Evolutionary conservation across 225 moss, liverwort and hornwort genomes (phyloP).

Genomic region (Neckera pumila): DNA sequence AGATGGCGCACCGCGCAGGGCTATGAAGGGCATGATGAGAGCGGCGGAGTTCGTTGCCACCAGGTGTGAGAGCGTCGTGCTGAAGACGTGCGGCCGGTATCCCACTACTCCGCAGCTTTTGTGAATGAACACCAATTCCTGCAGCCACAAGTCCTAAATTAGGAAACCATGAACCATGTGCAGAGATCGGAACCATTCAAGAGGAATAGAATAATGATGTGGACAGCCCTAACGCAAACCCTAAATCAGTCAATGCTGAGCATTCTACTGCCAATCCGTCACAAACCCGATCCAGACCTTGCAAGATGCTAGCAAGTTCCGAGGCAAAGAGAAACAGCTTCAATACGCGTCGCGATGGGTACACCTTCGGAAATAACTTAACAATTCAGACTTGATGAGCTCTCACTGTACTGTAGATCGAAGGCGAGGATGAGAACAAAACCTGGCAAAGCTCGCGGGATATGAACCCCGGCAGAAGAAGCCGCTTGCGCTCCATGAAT

Average conservation of each 20-base stretch:
- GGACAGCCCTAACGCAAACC: background rate
- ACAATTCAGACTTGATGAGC: background rate
- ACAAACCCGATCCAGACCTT: background rate
- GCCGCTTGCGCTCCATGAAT: slow-evolving; percentile 26
- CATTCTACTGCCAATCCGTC: background rate
- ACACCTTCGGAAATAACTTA: background rate
- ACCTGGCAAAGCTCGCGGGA: slow-evolving; percentile 34
- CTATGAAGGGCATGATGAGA: slow-evolving; percentile 69
- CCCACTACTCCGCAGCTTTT: slow-evolving; percentile 83
- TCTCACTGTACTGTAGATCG: background rate
- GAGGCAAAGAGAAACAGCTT: background rate
- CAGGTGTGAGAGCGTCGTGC: slow-evolving; percentile 70
- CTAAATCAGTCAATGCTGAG: background rate
- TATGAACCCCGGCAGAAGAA: slow-evolving; percentile 27
- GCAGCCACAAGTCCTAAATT: background rate
- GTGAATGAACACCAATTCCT: slow-evolving; percentile 87
- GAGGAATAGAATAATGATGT: background rate
- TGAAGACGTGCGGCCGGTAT: slow-evolving; percentile 75
- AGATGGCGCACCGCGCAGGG: slow-evolving; percentile 21
- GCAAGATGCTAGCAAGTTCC: background rate
- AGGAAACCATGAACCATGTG: background rate
- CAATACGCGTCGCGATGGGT: background rate
- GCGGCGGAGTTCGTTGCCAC: slow-evolving; percentile 78
- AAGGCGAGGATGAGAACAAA: background rate
- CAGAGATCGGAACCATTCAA: background rate